A percentile compares a stretch with the other conserved stretches of the same genome.
Conservation (phyloP, 2,329 filamentous ascomycete species). For the Sporothrix protearum region DNA sequence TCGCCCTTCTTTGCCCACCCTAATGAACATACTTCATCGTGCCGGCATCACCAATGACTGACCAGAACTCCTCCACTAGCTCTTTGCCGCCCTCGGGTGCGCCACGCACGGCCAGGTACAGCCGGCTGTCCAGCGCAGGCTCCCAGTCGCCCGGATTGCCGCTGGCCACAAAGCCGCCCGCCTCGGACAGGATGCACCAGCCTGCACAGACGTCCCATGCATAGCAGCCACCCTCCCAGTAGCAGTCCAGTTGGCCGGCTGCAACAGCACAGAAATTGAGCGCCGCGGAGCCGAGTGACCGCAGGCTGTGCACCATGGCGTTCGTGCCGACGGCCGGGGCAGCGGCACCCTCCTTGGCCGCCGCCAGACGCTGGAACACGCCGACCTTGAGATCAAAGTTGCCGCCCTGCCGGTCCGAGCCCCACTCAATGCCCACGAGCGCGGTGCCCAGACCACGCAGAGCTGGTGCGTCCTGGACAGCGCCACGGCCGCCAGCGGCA, state of each 20-base stretch:
- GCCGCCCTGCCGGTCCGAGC: conserved; percentile 61
- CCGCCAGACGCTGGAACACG: conserved; percentile 61
- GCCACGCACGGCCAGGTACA: conserved; percentile 61
- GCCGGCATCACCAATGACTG: conserved; percentile 51
- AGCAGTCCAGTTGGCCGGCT: conserved; percentile 66
- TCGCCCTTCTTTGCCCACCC: neutral
- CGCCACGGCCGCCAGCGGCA: conserved; percentile 41
- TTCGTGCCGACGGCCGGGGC: conserved; percentile 55
- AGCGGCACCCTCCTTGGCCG: conserved; percentile 42
- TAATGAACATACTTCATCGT: conserved; percentile 43
- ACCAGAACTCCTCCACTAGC: conserved; percentile 63
- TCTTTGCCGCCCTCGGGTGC: conserved; percentile 58
- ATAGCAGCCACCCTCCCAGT: conserved; percentile 83
- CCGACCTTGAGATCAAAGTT: conserved; percentile 68
- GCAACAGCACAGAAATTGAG: conserved; percentile 72
- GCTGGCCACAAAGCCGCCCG: conserved; percentile 68
- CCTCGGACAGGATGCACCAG: conserved; percentile 72
- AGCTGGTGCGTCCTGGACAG: conserved; percentile 48
- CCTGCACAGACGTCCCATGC: conserved; percentile 83
- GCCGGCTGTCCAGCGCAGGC: conserved; percentile 54
- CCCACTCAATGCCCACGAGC: conserved; percentile 72
- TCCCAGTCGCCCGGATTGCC: conserved; percentile 72
- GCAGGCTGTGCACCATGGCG: conserved; percentile 70
- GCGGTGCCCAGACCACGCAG: conserved; percentile 59
- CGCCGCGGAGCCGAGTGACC: conserved; percentile 69